Evolutionary conservation across 345 rosid species (phyloP), one percentile per base, ranked within the genome.

Genomic region (Cardamine resedifolia): DNA sequence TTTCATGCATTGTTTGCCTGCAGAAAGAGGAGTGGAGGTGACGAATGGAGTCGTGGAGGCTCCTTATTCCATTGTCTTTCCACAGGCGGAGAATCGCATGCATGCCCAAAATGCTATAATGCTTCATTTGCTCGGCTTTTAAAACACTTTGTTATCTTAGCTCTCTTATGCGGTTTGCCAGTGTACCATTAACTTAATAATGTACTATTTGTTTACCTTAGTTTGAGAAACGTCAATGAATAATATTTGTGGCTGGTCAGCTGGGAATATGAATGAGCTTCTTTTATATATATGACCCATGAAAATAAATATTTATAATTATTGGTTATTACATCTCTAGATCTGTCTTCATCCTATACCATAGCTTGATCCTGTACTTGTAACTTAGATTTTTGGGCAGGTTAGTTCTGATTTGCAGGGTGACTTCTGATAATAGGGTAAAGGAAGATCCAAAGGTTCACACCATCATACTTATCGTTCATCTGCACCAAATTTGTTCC

Each of bases 1-100:
- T 74, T 92, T 92, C 82, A 92, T 95, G 98, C 99, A 95, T 59
- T 95, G 99, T 83, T 81, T 91, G 76, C 99, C 94, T n/a, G 99
- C 98, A 9, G 98, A 92, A 70, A 88, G 98, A 77, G 98, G 96
- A 47, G 90, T 87, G 0, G 98, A 95, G 80, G 96, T 90, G 66
- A 95, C 97, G 2, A 86, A 90, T 38, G 88, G 74, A 48, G 98
- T 95, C 27, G 81, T 91, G 33, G 99, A 92, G 74, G 97, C 98
- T 61, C 88, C 96, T 47, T 83, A 95, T 69, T 91, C 99, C 30
- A 81, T 94, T 14, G 96, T 94, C 39, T 94, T 94, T 49, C 91
- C 96, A 10, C 97, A 89, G 70, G 98, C 97, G 12, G 99, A 91
- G 83, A 94, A 94, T 60, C 92, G 97, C 50, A 83, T 94, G 96